Evolutionary conservation across 345 rosid genomes (phyloP), one percentile per base, ranked within the genome.

Genomic region (Triadica sebifera): DNA sequence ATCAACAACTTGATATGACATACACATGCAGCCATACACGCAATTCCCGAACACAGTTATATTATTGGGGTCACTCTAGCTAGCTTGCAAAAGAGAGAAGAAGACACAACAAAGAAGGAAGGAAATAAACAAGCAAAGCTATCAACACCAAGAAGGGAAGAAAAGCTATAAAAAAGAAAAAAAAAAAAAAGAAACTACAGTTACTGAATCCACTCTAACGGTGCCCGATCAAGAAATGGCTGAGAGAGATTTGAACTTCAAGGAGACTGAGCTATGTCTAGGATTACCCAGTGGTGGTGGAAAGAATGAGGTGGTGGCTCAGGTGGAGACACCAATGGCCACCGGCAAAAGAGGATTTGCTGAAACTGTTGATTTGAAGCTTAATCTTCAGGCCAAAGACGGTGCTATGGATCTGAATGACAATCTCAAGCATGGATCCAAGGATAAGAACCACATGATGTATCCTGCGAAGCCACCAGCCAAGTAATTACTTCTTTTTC

Each of bases 351-450:
- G 97, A 91, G 94, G 94, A 10, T 91, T 82, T 79, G 81, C 85
- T 1, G 87, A 91, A 83, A 89, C 92, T 53, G 86, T 89, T 74
- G 94, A 88, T 79, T 83, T 91, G 84, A 88, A 91, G 86, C 91
- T 91, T 49, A 85, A 89, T 73, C 81, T 88, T 66, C 85, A 84
- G 63, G 73, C 89, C 29, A 80, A 81, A 65, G 87, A 82, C 11
- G 64, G 60, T 16, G 62, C 19, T 25, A 80, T 81, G 77, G 83
- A 83, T 84, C 87, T 75, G 75, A 86, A 83, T 43, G 78, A 85
- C 8, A 82, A 71, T 61, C 76, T 72, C 51, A 74, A 65, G 29
- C 49, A 50, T 72, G 65, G 68, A 56, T 38, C 89, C 25, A 81
- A 86, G 49, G 90, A 75, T 15, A 84, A 78, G 78, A 81, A 49